These are phyloP conservation scores for Neospora caninum DNA, from an alignment of 169 alveolate genomes.

Conservation along the genomic window DNA sequence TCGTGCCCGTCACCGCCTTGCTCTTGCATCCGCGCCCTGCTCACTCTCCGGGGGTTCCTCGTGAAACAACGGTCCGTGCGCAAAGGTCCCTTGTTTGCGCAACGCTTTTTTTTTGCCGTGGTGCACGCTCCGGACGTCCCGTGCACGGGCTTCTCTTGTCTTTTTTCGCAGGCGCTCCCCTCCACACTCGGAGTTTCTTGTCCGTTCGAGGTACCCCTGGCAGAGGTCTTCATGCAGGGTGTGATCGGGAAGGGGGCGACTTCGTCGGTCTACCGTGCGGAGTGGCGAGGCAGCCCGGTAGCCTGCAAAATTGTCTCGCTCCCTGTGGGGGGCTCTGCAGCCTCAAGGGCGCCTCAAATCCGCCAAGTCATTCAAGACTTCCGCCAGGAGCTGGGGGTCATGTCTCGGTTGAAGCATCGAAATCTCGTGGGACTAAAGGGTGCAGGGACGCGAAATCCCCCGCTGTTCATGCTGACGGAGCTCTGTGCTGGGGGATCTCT, in stretches of 20 bases:
- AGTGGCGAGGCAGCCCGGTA: constrained; percentile 33
- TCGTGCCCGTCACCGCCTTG: too few species aligned
- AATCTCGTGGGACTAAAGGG: constrained; percentile 74
- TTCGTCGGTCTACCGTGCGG: constrained; percentile 32
- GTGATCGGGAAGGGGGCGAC: constrained; percentile 52
- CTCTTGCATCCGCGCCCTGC: too few species aligned
- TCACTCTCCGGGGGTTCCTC: too few species aligned
- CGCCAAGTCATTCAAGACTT: constrained; percentile 74
- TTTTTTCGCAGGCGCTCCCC: too few species aligned
- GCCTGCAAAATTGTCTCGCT: constrained; percentile 43
- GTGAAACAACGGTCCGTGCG: too few species aligned
- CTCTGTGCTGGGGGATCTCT: constrained; percentile 87
- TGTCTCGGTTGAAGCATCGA: constrained; percentile 82
- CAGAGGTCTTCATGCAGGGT: background rate
- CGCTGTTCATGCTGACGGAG: constrained; percentile 81
- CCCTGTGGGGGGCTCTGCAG: background rate
- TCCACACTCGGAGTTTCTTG: too few species aligned
- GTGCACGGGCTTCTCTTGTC: too few species aligned
- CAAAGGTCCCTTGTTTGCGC: too few species aligned
- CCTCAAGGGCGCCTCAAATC: background rate
- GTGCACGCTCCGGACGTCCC: too few species aligned
- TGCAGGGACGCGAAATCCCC: constrained; percentile 23
- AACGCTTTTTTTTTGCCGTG: too few species aligned
- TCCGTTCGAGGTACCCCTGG: background rate
- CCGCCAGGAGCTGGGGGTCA: constrained; percentile 80